Evolutionary conservation across 495 filamentous ascomycete genomes (phyloP).

Genomic region (Pseudomonodictys pantanalensis): DNA sequence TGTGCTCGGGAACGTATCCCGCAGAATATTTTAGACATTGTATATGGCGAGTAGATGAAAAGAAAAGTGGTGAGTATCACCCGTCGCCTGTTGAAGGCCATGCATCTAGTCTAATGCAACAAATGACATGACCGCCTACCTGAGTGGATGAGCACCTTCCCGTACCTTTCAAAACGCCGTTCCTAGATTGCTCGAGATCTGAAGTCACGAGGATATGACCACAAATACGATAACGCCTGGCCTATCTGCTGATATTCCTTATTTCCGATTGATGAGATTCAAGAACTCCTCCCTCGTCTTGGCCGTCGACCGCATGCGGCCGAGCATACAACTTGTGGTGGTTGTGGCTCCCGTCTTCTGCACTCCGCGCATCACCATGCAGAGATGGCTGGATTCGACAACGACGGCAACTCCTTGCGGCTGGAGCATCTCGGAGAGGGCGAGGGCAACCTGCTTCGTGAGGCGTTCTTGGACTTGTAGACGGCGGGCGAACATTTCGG

Average conservation of each 20-base stretch:
- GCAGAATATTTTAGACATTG: too few species aligned
- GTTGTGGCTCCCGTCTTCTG: conserved; percentile 84
- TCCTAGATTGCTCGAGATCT: too few species aligned
- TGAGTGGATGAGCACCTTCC: conserved; percentile 24
- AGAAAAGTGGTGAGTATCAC: conserved; percentile 1
- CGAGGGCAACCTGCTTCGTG: conserved; percentile 93
- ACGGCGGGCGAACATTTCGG: conserved; percentile 92
- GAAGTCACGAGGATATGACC: too few species aligned
- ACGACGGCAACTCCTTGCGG: conserved; percentile 95
- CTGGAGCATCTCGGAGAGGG: conserved; percentile 85
- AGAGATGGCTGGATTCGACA: conserved; percentile 96
- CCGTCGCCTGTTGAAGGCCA: conserved; percentile 28
- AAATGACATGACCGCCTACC: conserved; percentile 13
- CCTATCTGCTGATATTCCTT: too few species aligned
- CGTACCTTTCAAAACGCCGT: conserved; percentile 15
- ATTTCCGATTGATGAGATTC: conserved; percentile 65
- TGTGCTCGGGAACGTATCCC: too few species aligned
- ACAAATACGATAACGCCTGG: too few species aligned
- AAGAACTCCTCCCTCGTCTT: conserved; percentile 95
- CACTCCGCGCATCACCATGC: conserved; percentile 96
- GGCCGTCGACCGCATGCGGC: conserved; percentile 85
- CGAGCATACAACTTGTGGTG: conserved; percentile 93
- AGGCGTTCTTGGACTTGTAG: conserved; percentile 94
- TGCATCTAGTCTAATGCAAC: conserved; percentile 6
- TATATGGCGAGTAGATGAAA: background rate